Percentiles rank a stretch among this genome's conserved stretches.
These are phyloP conservation scores for Chaetomiaceae sp. DNA, from an alignment of 2,329 filamentous ascomycete genomes.

Conservation along the genomic window DNA sequence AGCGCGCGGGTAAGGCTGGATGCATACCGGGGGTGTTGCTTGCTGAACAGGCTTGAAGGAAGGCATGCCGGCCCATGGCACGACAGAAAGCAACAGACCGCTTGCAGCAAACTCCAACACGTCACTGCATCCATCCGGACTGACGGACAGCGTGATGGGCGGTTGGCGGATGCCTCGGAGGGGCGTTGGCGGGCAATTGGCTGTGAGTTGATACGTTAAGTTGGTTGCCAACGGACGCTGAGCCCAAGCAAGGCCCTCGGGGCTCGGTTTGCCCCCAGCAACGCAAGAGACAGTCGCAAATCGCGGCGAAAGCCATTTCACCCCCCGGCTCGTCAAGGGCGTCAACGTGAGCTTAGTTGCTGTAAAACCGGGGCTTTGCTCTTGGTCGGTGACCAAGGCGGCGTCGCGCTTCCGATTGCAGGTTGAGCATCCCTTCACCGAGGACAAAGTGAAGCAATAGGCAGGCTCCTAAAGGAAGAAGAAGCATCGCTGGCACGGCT, in stretches of 20 bases:
- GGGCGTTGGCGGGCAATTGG: slow-evolving; percentile 1
- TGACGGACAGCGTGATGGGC: not conserved
- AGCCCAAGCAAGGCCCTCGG: not conserved
- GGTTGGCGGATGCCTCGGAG: slow-evolving; percentile 5
- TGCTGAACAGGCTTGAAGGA: slow-evolving; percentile 4
- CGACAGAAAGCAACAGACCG: slow-evolving; percentile 22
- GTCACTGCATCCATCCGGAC: slow-evolving; percentile 4
- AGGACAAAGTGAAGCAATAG: slow-evolving; percentile 7
- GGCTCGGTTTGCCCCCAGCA: not conserved
- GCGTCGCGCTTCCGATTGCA: slow-evolving; percentile 1
- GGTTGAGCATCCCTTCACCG: slow-evolving; percentile 7
- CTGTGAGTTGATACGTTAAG: too few species aligned
- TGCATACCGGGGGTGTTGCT: slow-evolving; percentile 15
- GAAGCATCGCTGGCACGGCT: slow-evolving; percentile 11
- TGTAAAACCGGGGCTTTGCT: too few species aligned
- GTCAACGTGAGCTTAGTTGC: too few species aligned
- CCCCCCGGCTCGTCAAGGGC: too few species aligned
- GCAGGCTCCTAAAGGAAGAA: too few species aligned
- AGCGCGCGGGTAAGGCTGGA: slow-evolving; percentile 11
- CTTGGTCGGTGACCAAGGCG: slow-evolving; percentile 10
- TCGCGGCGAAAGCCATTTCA: too few species aligned
- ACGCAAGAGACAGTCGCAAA: slow-evolving; percentile 8
- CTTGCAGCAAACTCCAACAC: slow-evolving; percentile 5
- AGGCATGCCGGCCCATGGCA: slow-evolving; percentile 17
- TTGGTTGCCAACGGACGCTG: too few species aligned